Percentiles rank a stretch among this genome's conserved stretches.
These are phyloP conservation scores for Talaromyces islandicus DNA, from an alignment of 2,329 filamentous ascomycete species.

Conservation along the genomic window DNA sequence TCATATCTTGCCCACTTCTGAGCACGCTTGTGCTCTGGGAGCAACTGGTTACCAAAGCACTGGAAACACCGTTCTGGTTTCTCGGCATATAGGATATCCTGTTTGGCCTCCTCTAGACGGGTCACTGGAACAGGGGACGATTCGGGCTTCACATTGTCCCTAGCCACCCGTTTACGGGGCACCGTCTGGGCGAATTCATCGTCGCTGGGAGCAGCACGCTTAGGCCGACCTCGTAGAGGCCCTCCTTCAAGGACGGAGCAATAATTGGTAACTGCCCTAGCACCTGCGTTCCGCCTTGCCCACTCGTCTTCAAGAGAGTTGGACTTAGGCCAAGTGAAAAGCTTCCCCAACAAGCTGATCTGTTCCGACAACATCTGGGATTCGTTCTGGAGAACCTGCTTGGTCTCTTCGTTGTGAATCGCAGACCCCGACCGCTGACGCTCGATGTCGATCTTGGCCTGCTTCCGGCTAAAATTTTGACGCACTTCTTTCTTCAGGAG, in stretches of 20 bases:
- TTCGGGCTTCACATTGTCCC: background rate
- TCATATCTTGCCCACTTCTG: no score
- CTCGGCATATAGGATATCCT: no score
- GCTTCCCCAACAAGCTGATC: conserved; percentile 12
- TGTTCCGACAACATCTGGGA: conserved; percentile 8
- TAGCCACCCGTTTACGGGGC: background rate
- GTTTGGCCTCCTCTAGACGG: no score
- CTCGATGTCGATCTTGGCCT: conserved; percentile 14
- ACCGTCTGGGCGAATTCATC: background rate
- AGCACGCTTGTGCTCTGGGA: no score
- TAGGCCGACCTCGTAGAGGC: conserved; percentile 14
- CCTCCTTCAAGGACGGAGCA: conserved; percentile 14
- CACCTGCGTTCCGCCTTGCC: conserved; percentile 10
- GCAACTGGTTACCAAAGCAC: no score
- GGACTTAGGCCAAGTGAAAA: conserved; percentile 11
- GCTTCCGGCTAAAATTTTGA: conserved; percentile 12
- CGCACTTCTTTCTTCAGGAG: conserved; percentile 8
- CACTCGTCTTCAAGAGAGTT: conserved; percentile 13
- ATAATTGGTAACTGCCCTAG: background rate
- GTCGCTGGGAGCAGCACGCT: background rate
- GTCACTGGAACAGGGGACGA: no score
- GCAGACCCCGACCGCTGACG: conserved; percentile 13
- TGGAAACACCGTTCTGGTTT: no score
- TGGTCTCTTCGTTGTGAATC: conserved; percentile 13
- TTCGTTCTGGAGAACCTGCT: conserved; percentile 8